A percentile compares a stretch with the other conserved stretches of the same genome.
These are phyloP conservation scores for Xylariaceae sp. DNA, from an alignment of 2,329 filamentous ascomycete species.

Conservation along the genomic window DNA sequence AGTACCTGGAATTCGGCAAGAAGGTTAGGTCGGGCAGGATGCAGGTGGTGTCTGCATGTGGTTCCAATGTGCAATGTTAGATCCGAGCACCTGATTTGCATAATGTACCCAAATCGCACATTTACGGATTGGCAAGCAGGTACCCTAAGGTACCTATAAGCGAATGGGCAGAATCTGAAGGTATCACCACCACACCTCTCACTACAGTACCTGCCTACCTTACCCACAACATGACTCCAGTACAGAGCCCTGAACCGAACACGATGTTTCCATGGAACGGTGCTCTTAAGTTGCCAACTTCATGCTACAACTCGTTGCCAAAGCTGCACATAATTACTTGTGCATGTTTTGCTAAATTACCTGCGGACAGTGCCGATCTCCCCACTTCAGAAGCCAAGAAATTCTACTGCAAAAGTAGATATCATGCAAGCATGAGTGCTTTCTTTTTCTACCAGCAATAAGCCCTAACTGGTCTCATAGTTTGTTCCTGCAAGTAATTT, in stretches of 20 bases:
- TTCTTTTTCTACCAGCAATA: conserved; percentile 8
- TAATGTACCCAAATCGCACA: too few relatives aligned
- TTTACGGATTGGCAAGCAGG: too few relatives aligned
- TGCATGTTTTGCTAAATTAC: conserved; percentile 11
- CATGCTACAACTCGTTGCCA: too few relatives aligned
- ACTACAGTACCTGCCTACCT: too few relatives aligned
- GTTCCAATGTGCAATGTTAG: background rate
- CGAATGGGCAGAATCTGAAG: too few relatives aligned
- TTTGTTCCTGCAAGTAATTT: background rate
- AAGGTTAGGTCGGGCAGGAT: background rate
- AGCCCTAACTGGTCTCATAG: background rate
- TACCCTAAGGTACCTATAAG: too few relatives aligned
- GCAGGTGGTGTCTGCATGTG: background rate
- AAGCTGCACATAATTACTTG: background rate
- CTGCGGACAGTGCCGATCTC: conserved; percentile 11
- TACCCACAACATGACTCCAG: too few relatives aligned
- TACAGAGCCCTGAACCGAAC: too few relatives aligned
- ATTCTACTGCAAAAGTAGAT: conserved; percentile 2
- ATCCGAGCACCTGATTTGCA: conserved; percentile 2
- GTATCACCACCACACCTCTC: too few relatives aligned
- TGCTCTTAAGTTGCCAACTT: too few relatives aligned
- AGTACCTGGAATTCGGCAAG: too few relatives aligned
- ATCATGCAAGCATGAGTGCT: conserved; percentile 3
- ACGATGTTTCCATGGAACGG: too few relatives aligned
- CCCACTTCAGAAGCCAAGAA: conserved; percentile 8